Evolutionary conservation across 805 yeast genomes (phyloP).

Genomic region (Tetrapisispora phaffii): DNA sequence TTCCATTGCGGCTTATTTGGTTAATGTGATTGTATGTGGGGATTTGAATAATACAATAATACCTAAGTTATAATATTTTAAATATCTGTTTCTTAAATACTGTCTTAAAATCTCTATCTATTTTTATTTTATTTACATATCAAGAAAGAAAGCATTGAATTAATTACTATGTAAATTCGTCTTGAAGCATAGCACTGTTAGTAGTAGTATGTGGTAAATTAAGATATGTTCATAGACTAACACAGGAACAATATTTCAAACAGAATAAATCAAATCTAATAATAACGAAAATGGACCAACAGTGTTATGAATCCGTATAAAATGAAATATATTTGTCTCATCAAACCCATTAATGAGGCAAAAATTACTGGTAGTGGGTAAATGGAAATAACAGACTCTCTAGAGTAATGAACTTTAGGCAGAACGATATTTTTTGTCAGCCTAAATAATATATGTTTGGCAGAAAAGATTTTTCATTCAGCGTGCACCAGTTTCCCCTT

Average conservation of each 20-base stretch:
- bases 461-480: no score
- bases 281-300: neutral
- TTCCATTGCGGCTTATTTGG: slow-evolving; percentile 68
- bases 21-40: slow-evolving; percentile 1
- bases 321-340: neutral
- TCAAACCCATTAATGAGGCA: neutral
- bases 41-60: neutral
- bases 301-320: neutral
- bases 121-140: neutral
- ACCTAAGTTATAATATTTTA: no score
- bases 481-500: no score
- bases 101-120: no score
- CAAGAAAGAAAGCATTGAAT: neutral
- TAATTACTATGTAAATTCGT: neutral
- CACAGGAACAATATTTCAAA: neutral
- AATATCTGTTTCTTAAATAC: no score
- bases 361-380: no score
- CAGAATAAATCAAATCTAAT: neutral
- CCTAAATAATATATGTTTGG: no score
- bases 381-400: neutral
- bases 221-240: neutral
- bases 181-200: neutral
- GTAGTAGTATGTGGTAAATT: neutral
- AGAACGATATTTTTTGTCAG: neutral
- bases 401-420: neutral